Evolutionary conservation across 192 early-diverging fungal genomes (phyloP), one percentile per base, ranked within the genome.

Genomic region (Coemansia sp.): DNA sequence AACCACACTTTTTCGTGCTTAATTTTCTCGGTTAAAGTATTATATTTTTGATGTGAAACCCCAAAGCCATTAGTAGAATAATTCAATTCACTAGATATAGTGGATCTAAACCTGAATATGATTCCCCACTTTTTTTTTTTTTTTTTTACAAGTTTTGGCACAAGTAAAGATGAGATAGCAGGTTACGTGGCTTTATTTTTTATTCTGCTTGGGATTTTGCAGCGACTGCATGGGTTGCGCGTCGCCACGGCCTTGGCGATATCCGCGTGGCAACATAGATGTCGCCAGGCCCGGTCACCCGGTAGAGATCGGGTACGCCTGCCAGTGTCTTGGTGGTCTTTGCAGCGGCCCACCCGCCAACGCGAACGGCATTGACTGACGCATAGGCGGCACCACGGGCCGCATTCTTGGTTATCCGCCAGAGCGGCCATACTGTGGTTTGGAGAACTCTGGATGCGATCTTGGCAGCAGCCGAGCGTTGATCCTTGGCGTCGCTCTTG

Each of bases 241-340:
- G 73, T 1, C 67, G 76, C 78, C 78, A 81, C n/a, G 78, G 78
- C 61, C 61, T 68, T 13, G 78, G 78, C 4, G 61, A n/a, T 16
- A 81, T 62, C 16, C 79, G 65, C 13, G 79, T 76, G 1, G 79
- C 69, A 5, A 81, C 71, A 51, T 76, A 81, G 62, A 81, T 76
- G 22, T 81, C 70, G 56, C 79, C 79, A 11, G 79, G 79, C 0
- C 79, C 79, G 1, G 68, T 62, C 40, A 76, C 69, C 40, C 79
- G 79, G 56, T 76, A 81, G 41, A 81, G 79, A 52, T 81, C 79
- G 5, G 79, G 79, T 15, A 81, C 79, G 43, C 79, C 79, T 3
- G 79, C 79, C 42, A 81, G 49, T 4, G 73, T 73, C 54, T 67
- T 66, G 1, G 67, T 64, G 39, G 79, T 62, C 59, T 73, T 72